Percentiles rank a stretch among this genome's conserved stretches.
Conservation (phyloP, 345 rosid genomes). For the Abelmoschus esculentus region DNA sequence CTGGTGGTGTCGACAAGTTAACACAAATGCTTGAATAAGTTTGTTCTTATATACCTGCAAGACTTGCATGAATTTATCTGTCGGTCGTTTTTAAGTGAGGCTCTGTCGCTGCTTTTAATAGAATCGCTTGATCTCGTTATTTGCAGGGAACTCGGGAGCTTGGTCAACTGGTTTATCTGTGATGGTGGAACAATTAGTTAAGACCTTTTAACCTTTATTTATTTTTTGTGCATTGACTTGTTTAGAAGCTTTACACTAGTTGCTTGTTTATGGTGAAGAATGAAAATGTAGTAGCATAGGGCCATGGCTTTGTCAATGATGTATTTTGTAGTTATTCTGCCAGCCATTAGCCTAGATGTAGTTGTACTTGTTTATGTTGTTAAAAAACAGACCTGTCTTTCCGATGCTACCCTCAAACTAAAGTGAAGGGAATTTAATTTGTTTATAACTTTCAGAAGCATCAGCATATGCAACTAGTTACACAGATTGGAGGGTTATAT, state of each 20-base stretch:
- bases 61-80: not conserved
- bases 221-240: slow-evolving; percentile 39
- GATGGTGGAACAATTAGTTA: slow-evolving; percentile 44
- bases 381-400: slow-evolving; percentile 11
- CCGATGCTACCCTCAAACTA: slow-evolving; percentile 26
- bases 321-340: slow-evolving; percentile 38
- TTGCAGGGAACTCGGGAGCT: slow-evolving; percentile 36
- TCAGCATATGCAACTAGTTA: not conserved
- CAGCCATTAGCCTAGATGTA: slow-evolving; percentile 31
- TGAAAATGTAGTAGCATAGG: slow-evolving; percentile 31
- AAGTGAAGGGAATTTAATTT: slow-evolving; percentile 25
- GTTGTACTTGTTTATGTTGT: slow-evolving; percentile 23
- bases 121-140: not conserved
- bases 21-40: slow-evolving; percentile 11
- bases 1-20: slow-evolving; percentile 27
- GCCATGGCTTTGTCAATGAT: slow-evolving; percentile 27
- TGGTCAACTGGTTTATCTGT: slow-evolving; percentile 17
- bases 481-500: not conserved
- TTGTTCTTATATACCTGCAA: not conserved
- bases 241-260: slow-evolving; percentile 27
- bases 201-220: slow-evolving; percentile 20
- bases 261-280: slow-evolving; percentile 31
- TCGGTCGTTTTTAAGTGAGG: not conserved
- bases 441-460: slow-evolving; percentile 1
- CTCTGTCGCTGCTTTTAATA: not conserved